A percentile compares a stretch with the other conserved stretches of the same genome.
Conservation (phyloP, 495 filamentous ascomycete species). For the Lophiostoma macrostomum region DNA sequence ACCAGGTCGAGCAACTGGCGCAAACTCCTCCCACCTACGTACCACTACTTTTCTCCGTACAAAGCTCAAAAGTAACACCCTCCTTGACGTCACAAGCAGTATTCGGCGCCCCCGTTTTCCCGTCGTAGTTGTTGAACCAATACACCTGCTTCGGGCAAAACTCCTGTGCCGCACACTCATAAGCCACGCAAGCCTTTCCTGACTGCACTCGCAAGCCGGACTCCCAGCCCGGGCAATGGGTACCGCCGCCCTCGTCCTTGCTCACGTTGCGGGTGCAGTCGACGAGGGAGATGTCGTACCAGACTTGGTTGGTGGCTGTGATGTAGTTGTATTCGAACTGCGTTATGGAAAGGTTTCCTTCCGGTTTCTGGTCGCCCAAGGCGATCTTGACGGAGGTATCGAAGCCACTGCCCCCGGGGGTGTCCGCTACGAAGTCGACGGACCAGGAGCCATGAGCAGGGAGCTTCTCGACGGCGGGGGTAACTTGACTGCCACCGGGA, state of each 20-base stretch:
- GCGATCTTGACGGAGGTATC: neutral
- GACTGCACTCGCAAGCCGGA: neutral
- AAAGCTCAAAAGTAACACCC: constrained; percentile 6
- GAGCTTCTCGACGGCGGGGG: too few species aligned
- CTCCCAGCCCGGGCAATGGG: neutral
- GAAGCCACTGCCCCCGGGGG: neutral
- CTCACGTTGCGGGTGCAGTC: neutral
- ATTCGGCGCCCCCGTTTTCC: neutral
- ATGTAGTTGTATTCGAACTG: constrained; percentile 7
- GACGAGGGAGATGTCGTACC: neutral
- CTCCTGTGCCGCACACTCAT: neutral
- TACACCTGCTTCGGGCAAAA: neutral
- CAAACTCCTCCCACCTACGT: neutral
- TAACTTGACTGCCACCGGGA: too few species aligned
- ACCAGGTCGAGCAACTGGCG: neutral
- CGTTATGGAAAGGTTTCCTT: too few species aligned
- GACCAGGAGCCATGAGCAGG: too few species aligned
- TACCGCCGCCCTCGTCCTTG: neutral
- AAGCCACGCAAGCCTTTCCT: neutral
- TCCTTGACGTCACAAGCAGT: neutral
- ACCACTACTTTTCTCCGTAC: neutral
- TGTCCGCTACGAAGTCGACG: too few species aligned
- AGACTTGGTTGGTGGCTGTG: neutral
- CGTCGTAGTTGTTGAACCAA: neutral
- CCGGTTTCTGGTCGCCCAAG: neutral